Conservation (phyloP, 768 basidiomycete species). For the Mrakia hoshinonis region DNA sequence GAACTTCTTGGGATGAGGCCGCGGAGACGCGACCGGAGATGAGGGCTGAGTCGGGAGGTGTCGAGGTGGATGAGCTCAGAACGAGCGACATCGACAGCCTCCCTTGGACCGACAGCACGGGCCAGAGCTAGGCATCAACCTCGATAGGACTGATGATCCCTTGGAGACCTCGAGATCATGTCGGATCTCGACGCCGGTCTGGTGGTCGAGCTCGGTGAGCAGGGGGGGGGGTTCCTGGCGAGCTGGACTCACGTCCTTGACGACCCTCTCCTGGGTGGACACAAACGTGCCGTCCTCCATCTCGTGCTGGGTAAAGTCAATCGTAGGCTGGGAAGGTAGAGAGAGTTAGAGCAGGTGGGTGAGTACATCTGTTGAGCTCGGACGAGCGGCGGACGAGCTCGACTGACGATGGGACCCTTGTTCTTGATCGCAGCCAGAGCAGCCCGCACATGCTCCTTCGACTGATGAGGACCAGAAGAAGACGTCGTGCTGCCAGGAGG, state of each 20-base stretch:
- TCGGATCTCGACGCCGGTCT: too few relatives aligned
- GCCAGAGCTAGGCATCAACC: too few relatives aligned
- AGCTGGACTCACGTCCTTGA: slow-evolving; percentile 23
- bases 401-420: slow-evolving; percentile 26
- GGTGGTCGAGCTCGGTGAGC: too few relatives aligned
- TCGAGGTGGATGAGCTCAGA: too few relatives aligned
- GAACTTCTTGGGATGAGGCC: neutral
- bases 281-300: slow-evolving; percentile 28
- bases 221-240: neutral
- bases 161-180: too few relatives aligned
- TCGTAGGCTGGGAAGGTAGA: slow-evolving; percentile 14
- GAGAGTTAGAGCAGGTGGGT: too few relatives aligned
- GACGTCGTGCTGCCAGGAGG: neutral
- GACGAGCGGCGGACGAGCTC: neutral
- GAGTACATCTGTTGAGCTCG: neutral
- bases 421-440: slow-evolving; percentile 29
- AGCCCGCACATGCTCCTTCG: slow-evolving; percentile 15
- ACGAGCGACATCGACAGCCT: too few relatives aligned
- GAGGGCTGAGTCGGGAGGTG: too few relatives aligned
- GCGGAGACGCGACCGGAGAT: neutral
- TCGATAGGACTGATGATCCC: too few relatives aligned
- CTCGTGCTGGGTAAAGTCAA: slow-evolving; percentile 29
- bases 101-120: too few relatives aligned
- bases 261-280: slow-evolving; percentile 28
- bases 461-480: neutral